Base-by-base conservation (phyloP, 148 eudicot genomes). In the Persicaria maculosa region DNA sequence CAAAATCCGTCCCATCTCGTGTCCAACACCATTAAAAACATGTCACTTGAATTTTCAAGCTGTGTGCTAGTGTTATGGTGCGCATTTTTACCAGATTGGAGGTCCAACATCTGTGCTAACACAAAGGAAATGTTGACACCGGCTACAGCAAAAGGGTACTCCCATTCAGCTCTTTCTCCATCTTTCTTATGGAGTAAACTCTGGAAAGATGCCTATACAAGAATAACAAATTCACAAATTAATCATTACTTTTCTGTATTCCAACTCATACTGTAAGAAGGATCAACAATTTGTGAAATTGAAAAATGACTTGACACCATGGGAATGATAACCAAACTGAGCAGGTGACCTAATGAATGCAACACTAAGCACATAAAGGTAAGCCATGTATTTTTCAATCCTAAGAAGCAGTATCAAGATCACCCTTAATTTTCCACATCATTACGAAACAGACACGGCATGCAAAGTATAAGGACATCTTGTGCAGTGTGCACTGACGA, bases 141-240 rank as follows among this genome's bases (percentile, higher is more conserved):
- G 72, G 97, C 98, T 11, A 95, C 98, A 82, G 98, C 98, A 86
- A 95, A 95, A 4, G 98, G 98, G 77, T 95, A 95, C 80, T 95
- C 98, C 98, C 98, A 95, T 84, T 90, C 76, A 45, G 98, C 96
- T 68, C 98, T 77, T 61, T 87, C 92, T 75, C 98, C 98, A 75
- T 95, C 97, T 80, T 82, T 90, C 81, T 95, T 95, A 65, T 84
- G 90, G 52, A 95, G 89, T 81, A 95, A 97, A 82, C 85, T 91
- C 77, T 88, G 97, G 84, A 92, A 95, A 36, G 98, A 87, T 84
- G 78, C 93, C 96, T 91, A 82, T 62, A 62, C 44, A 62, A 62
- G 68, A 11, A 19, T 5, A 57, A 17, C 62, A 57, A 17, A 19
- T 17, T 57, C 62, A 57, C 8, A 57, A 11, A 44, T 1, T 6